Conservation (phyloP, 768 basidiomycete species). For the Pleurotus pulmonarius region DNA sequence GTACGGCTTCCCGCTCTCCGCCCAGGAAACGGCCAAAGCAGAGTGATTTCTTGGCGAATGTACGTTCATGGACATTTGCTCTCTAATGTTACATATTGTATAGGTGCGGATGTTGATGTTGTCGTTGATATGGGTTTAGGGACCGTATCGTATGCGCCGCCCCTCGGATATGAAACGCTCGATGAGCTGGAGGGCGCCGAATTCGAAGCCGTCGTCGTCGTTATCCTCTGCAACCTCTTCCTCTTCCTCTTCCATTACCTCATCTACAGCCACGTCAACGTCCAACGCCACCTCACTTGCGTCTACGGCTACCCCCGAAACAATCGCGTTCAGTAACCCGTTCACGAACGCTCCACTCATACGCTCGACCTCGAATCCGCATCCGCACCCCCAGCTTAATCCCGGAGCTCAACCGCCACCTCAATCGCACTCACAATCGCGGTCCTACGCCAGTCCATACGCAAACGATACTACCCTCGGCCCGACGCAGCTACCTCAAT, state of each 20-base stretch:
- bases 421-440: no score
- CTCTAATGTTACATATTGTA: neutral
- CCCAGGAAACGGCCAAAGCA: neutral
- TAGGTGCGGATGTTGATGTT: neutral
- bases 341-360: neutral
- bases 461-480: no score
- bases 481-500: no score
- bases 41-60: conserved; percentile 3
- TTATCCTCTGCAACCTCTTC: neutral
- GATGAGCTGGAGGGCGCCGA: conserved; percentile 1
- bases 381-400: no score
- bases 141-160: conserved; percentile 3
- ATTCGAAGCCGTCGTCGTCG: neutral
- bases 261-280: neutral
- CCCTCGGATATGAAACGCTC: conserved; percentile 5
- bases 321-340: neutral
- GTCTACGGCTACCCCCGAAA: no score
- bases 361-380: no score
- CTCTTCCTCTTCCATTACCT: neutral
- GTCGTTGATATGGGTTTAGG: neutral
- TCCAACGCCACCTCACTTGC: no score
- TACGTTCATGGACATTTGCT: neutral
- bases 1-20: neutral
- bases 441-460: no score
- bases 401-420: no score